phyloP scores from a whole-genome alignment of 176 grass and related monocot genomes.

The Echinochloa phyllopogon region DNA sequence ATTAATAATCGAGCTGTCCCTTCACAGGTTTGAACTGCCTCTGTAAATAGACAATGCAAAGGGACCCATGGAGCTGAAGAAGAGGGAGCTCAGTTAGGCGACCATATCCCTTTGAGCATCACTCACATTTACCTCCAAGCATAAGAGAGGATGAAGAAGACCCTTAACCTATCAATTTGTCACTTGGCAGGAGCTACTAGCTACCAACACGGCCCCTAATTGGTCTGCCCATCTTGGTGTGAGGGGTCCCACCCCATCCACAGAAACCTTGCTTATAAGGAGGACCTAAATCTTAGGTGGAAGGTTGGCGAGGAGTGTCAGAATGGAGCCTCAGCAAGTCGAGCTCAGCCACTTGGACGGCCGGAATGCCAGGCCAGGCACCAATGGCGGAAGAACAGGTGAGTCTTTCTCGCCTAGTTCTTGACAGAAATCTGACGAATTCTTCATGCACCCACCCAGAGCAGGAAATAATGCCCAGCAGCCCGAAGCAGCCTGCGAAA shows the following conservation, averaged over 20 bases:
- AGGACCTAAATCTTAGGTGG: constrained; percentile 36
- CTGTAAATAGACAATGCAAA: constrained; percentile 2
- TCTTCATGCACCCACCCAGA: neutral
- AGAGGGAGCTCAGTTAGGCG: constrained; percentile 30
- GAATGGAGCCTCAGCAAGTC: constrained; percentile 46
- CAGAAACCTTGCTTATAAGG: neutral
- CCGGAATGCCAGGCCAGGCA: neutral
- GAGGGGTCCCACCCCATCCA: neutral
- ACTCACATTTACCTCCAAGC: constrained; percentile 29
- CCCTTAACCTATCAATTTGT: constrained; percentile 22
- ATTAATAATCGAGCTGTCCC: neutral
- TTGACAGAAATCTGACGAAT: constrained; percentile 18
- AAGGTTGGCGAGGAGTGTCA: constrained; percentile 37
- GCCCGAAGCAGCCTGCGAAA: neutral
- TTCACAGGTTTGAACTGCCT: constrained; percentile 16
- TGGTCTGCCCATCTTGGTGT: neutral
- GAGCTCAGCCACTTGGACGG: constrained; percentile 41
- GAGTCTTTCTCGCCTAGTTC: neutral
- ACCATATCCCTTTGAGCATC: neutral
- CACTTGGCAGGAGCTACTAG: constrained; percentile 36
- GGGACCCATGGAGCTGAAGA: constrained; percentile 15
- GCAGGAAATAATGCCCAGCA: neutral
- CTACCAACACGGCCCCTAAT: constrained; percentile 42
- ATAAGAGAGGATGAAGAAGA: neutral
- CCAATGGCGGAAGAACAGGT: constrained; percentile 23